phyloP scores from a whole-genome alignment of 805 yeast species.

The Teunomyces funiuensis region DNA sequence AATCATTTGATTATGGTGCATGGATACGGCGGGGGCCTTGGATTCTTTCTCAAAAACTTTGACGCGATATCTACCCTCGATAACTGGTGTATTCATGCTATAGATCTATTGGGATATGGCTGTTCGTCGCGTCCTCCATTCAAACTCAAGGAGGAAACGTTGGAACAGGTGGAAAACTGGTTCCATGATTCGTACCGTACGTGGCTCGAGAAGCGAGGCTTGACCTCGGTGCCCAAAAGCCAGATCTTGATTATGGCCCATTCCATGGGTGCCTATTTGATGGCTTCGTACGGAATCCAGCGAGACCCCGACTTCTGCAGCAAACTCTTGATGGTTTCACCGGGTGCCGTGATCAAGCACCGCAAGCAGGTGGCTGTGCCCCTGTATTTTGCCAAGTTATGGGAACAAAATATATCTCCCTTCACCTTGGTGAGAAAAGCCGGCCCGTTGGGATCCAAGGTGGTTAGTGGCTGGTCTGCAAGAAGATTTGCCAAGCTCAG shows the following conservation, averaged over 20 bases:
- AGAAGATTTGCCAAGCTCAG: constrained; percentile 70
- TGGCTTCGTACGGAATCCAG: constrained; percentile 63
- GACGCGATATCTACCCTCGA: constrained; percentile 26
- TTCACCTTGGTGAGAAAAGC: constrained; percentile 74
- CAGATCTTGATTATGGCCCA: constrained; percentile 73
- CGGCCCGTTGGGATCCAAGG: constrained; percentile 79
- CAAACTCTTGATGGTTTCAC: constrained; percentile 78
- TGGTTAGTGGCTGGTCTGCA: constrained; percentile 87
- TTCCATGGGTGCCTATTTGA: constrained; percentile 88
- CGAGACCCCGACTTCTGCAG: constrained; percentile 57
- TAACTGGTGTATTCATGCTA: constrained; percentile 76
- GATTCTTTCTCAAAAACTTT: constrained; percentile 42
- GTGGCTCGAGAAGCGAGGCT: constrained; percentile 58
- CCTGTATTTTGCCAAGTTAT: constrained; percentile 70
- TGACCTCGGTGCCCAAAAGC: constrained; percentile 26
- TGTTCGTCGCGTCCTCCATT: constrained; percentile 80
- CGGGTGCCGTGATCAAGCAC: constrained; percentile 77
- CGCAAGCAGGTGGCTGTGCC: constrained; percentile 54
- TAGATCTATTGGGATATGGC: constrained; percentile 90
- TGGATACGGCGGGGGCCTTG: constrained; percentile 48
- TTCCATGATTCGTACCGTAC: constrained; percentile 62
- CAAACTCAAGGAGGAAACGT: constrained; percentile 40
- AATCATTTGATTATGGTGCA: constrained; percentile 45
- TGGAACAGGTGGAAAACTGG: constrained; percentile 56
- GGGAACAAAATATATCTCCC: constrained; percentile 89